Evolutionary conservation across 805 yeast species (phyloP).

Genomic region (Dipodascopsis uninucleata): DNA sequence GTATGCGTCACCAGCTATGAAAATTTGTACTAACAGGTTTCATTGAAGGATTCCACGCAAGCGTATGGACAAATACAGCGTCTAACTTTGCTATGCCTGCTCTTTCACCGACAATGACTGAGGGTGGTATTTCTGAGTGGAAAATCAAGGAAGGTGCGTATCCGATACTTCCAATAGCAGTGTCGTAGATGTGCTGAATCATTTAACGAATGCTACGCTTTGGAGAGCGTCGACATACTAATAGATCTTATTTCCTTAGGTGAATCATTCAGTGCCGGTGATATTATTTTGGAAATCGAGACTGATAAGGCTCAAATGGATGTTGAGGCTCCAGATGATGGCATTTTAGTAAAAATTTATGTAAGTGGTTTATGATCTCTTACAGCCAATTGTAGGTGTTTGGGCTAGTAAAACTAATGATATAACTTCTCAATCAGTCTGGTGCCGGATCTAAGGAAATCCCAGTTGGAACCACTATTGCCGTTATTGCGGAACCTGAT

Average conservation of each 20-base stretch:
- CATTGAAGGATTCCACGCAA: too few species aligned
- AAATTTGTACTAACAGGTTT: too few species aligned
- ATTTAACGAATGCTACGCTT: too few species aligned
- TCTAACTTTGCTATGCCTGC: constrained; percentile 84
- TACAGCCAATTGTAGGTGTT: not conserved
- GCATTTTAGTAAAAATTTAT: constrained; percentile 73
- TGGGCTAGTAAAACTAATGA: not conserved
- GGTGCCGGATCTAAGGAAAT: constrained; percentile 75
- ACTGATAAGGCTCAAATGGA: constrained; percentile 98
- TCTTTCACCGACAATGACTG: constrained; percentile 98
- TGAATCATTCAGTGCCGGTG: constrained; percentile 75
- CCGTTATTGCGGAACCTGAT: constrained; percentile 79
- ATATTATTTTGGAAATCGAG: constrained; percentile 94
- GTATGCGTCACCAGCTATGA: too few species aligned
- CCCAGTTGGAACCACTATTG: constrained; percentile 86
- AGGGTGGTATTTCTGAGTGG: constrained; percentile 91
- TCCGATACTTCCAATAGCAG: too few species aligned
- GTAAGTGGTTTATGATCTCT: constrained; percentile 32
- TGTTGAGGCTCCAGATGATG: constrained; percentile 94
- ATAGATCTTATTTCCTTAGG: too few species aligned
- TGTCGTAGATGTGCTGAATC: too few species aligned
- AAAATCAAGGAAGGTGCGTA: constrained; percentile 74
- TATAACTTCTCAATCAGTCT: constrained; percentile 8
- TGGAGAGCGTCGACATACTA: too few species aligned
- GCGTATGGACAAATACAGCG: constrained; percentile 32